Conservation (phyloP, 176 grass and related monocot species). For the Raddia guianensis region DNA sequence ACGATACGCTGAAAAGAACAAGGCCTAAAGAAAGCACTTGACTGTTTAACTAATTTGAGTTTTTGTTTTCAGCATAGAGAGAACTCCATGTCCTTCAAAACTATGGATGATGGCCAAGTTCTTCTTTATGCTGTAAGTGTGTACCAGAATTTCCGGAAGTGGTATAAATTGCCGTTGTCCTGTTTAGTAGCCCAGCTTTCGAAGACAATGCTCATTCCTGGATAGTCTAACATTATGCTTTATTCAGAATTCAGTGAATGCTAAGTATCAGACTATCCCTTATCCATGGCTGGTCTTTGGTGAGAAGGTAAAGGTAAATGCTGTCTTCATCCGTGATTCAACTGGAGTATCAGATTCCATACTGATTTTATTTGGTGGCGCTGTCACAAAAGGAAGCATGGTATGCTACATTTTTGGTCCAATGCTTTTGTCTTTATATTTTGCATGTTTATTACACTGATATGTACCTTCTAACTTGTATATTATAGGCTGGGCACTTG, state of each 20-base stretch:
- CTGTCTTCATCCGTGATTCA: slow-evolving; percentile 92
- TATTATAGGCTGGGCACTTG: slow-evolving; percentile 75
- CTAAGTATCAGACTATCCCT: slow-evolving; percentile 90
- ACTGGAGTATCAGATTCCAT: slow-evolving; percentile 90
- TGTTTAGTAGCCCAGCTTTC: slow-evolving; percentile 6
- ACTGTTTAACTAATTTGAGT: slow-evolving; percentile 13
- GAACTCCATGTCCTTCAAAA: slow-evolving; percentile 95
- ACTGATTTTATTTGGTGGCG: slow-evolving; percentile 87
- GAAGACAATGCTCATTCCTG: not conserved
- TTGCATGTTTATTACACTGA: slow-evolving; percentile 20
- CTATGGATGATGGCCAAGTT: slow-evolving; percentile 99
- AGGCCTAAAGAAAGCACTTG: not conserved
- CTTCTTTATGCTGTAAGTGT: slow-evolving; percentile 94
- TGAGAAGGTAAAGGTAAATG: slow-evolving; percentile 96
- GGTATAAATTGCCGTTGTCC: not conserved
- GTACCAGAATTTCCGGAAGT: not conserved
- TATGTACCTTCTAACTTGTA: slow-evolving; percentile 18
- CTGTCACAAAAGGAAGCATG: slow-evolving; percentile 67
- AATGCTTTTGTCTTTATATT: slow-evolving; percentile 26
- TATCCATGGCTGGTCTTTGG: slow-evolving; percentile 96
- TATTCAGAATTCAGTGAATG: slow-evolving; percentile 86
- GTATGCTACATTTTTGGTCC: slow-evolving; percentile 41
- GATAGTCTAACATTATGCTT: slow-evolving; percentile 30
- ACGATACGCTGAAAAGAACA: too few relatives aligned
- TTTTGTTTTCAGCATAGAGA: slow-evolving; percentile 82